phyloP scores from a whole-genome alignment of 164 flowering plant species.

The Aristolochia californica region DNA sequence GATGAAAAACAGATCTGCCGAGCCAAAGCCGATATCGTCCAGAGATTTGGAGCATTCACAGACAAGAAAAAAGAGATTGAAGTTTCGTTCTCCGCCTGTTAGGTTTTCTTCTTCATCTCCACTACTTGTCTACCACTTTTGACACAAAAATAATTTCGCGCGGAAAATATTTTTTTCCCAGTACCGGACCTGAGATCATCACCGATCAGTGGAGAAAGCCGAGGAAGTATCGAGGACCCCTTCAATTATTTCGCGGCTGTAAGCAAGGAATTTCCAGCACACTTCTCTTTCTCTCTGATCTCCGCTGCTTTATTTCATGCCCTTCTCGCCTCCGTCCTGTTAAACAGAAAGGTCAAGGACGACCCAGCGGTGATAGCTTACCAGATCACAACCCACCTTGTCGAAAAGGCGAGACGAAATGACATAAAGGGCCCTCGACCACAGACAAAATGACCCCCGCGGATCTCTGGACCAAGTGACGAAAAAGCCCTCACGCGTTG shows the following conservation, averaged over 20 bases:
- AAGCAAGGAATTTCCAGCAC: conserved; percentile 3
- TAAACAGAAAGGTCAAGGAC: not conserved
- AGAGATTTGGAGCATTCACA: no score
- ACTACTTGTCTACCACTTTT: not conserved
- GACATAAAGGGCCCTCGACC: not conserved
- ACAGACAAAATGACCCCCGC: not conserved
- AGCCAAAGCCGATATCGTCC: not conserved
- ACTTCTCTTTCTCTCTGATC: no score
- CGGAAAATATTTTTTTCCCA: not conserved
- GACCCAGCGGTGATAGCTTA: conserved; percentile 1
- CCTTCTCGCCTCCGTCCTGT: conserved; percentile 1
- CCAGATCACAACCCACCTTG: conserved; percentile 5
- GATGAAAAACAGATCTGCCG: not conserved
- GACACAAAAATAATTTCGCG: not conserved
- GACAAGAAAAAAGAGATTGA: no score
- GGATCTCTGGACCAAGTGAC: not conserved
- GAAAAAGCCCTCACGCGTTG: not conserved
- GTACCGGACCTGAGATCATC: no score
- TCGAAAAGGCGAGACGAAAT: not conserved
- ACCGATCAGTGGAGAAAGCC: not conserved
- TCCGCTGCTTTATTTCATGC: no score
- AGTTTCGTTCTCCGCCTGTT: not conserved
- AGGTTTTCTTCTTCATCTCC: not conserved
- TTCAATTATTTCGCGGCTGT: conserved; percentile 4
- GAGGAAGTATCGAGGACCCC: conserved; percentile 7